Conservation (phyloP, 148 eudicot species). For the Beta vulgaris region DNA sequence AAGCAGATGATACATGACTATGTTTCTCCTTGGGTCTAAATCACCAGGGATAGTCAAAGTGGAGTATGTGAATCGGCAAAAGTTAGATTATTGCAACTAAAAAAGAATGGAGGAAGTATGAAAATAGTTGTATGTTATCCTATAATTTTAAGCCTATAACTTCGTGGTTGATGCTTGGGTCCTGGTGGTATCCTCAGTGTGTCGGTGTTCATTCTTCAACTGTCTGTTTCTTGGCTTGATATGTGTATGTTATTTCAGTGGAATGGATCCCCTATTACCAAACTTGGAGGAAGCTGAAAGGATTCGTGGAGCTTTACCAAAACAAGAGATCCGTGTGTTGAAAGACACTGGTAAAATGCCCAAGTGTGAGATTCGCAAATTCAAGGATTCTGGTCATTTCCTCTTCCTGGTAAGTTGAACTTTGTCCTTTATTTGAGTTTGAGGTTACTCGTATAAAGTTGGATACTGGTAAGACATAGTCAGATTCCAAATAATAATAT, state of each 20-base stretch:
- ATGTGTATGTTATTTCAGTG: conserved; percentile 27
- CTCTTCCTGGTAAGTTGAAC: conserved; percentile 34
- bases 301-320: conserved; percentile 35
- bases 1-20: too few relatives aligned
- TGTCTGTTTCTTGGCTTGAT: not conserved
- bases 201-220: too few relatives aligned
- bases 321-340: conserved; percentile 30
- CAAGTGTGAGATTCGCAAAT: conserved; percentile 41
- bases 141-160: too few relatives aligned
- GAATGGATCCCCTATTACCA: conserved; percentile 41
- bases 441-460: not conserved
- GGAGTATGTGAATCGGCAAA: too few relatives aligned
- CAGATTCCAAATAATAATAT: not conserved
- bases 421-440: conserved; percentile 7
- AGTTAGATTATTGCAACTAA: too few relatives aligned
- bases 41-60: too few relatives aligned
- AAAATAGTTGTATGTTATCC: too few relatives aligned
- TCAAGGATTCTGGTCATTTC: conserved; percentile 40
- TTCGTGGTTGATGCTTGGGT: not conserved
- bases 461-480: not conserved
- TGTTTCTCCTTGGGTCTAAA: too few relatives aligned
- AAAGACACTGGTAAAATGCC: conserved; percentile 26
- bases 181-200: not conserved
- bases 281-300: conserved; percentile 43
- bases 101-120: too few relatives aligned